Evolutionary conservation across 1,284 basidiomycete species (phyloP).

Genomic region (Naganishia cerealis): DNA sequence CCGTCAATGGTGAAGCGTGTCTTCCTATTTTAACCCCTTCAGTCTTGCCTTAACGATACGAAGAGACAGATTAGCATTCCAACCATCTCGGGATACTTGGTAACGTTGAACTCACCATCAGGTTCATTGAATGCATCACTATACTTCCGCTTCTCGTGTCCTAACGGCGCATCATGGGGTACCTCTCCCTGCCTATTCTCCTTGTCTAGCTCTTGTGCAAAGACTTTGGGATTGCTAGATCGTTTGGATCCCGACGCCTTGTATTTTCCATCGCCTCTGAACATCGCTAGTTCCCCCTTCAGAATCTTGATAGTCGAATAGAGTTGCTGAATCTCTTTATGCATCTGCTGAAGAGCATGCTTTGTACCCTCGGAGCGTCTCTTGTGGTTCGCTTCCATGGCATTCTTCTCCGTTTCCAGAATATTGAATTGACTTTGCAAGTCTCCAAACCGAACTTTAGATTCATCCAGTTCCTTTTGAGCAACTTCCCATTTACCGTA

Average conservation of each 20-base stretch:
- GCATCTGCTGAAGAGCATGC: background rate
- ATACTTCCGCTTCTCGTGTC: slow-evolving; percentile 1
- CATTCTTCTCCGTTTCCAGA: background rate
- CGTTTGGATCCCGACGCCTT: background rate
- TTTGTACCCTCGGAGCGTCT: background rate
- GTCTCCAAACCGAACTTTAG: background rate
- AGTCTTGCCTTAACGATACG: background rate
- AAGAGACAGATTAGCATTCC: background rate
- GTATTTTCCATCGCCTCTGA: background rate
- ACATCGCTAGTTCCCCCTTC: slow-evolving; percentile 14
- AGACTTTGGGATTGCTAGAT: background rate
- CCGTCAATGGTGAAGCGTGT: background rate
- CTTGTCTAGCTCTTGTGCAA: background rate
- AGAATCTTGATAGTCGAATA: background rate
- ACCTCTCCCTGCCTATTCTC: background rate
- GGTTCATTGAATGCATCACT: background rate
- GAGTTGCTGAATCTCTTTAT: background rate
- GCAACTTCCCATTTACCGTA: slow-evolving; percentile 3
- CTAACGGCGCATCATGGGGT: background rate
- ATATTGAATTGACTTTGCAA: background rate
- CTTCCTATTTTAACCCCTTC: background rate
- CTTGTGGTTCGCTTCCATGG: background rate
- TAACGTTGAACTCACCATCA: background rate
- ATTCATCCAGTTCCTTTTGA: background rate
- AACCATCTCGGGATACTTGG: background rate